A percentile compares a stretch with the other conserved stretches of the same genome.
Evolutionary conservation across 1,284 basidiomycete species (phyloP).

Genomic region (Trichosporon inkin): DNA sequence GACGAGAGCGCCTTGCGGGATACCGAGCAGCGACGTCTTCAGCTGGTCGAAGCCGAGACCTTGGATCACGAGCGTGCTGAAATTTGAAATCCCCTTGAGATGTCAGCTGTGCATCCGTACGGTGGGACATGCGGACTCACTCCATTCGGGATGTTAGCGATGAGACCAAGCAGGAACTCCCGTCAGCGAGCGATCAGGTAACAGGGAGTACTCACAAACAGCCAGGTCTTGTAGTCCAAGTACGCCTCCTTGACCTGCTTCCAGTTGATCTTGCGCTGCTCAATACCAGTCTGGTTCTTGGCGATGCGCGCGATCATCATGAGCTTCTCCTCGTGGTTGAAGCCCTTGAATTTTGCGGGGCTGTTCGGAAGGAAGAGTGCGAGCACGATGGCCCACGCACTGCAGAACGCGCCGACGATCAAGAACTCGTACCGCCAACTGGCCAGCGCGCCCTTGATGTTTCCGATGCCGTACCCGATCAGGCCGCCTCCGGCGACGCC

Average conservation of each 20-base stretch:
- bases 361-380: slow-evolving; percentile 46
- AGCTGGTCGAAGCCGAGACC: slow-evolving; percentile 45
- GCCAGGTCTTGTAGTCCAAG: slow-evolving; percentile 42
- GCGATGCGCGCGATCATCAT: slow-evolving; percentile 50
- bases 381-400: slow-evolving; percentile 42
- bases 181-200: slow-evolving; percentile 6
- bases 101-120: too few species aligned
- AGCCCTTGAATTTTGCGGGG: slow-evolving; percentile 40
- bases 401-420: slow-evolving; percentile 46
- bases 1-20: slow-evolving; percentile 48
- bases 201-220: neutral
- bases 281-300: slow-evolving; percentile 50
- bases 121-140: neutral
- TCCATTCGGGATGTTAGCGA: slow-evolving; percentile 49
- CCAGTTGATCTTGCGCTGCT: slow-evolving; percentile 49
- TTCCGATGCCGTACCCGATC: slow-evolving; percentile 38
- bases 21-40: slow-evolving; percentile 46
- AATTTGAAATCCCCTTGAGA: slow-evolving; percentile 40
- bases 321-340: slow-evolving; percentile 50
- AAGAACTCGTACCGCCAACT: slow-evolving; percentile 51
- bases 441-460: slow-evolving; percentile 47
- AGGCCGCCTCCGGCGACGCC: slow-evolving; percentile 47
- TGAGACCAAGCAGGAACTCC: slow-evolving; percentile 41
- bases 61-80: slow-evolving; percentile 48
- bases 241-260: slow-evolving; percentile 50